A percentile compares a stretch with the other conserved stretches of the same genome.
Evolutionary conservation across 192 early-diverging fungal species (phyloP).

Genomic region (Glomus cerebriforme): DNA sequence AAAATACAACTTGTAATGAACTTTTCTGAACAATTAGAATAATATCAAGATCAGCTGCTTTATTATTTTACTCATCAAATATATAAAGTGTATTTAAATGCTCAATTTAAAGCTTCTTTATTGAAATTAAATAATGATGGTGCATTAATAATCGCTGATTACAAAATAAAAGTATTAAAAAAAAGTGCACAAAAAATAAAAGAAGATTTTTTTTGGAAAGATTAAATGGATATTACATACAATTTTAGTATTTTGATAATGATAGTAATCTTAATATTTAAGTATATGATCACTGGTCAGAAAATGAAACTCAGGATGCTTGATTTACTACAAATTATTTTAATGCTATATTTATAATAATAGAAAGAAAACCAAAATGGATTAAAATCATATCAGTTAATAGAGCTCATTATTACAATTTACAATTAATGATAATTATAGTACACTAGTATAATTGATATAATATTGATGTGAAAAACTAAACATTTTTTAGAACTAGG

Average conservation of each 20-base stretch:
- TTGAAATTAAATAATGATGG: neutral
- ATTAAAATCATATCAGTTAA: slow-evolving; percentile 13
- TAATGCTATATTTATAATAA: neutral
- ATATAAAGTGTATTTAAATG: neutral
- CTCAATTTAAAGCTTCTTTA: slow-evolving; percentile 14
- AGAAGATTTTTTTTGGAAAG: neutral
- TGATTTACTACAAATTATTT: slow-evolving; percentile 7
- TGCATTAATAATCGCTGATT: neutral
- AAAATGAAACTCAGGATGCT: neutral
- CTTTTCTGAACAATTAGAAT: neutral
- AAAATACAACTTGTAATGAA: neutral
- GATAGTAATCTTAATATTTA: neutral
- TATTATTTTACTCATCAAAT: neutral
- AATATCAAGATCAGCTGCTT: neutral
- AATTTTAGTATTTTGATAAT: neutral
- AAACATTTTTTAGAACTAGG: neutral
- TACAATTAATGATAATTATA: neutral
- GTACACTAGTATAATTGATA: slow-evolving; percentile 1
- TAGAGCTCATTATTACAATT: neutral
- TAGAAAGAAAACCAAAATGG: slow-evolving; percentile 5
- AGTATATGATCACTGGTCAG: neutral
- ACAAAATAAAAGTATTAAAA: neutral
- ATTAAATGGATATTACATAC: neutral
- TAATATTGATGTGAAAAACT: neutral
- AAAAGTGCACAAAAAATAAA: neutral